Evolutionary conservation across 441 rosid genomes (phyloP), one percentile per base, ranked within the genome.

Genomic region (Arabidopsis lyrata): DNA sequence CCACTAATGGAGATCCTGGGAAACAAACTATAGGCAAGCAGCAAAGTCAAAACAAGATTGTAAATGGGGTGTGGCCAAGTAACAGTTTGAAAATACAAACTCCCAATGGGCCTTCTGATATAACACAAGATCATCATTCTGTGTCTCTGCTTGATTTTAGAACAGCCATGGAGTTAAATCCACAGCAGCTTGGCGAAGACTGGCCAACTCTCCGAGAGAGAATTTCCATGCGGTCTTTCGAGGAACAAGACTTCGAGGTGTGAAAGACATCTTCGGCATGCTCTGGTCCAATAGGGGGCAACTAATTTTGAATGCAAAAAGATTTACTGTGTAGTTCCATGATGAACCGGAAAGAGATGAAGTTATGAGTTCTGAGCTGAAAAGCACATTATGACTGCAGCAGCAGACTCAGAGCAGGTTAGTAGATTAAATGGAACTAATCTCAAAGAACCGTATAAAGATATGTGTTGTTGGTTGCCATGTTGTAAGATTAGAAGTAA

Each of bases 81-180:
- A 75, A 79, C 47, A 81, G 77, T 63, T 53, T 79, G 42, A 83
- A 74, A 44, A 48, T 66, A 79, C 84, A 67, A 62, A 68, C 36
- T 72, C 60, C 36, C 60, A 58, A 64, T 57, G 57, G 76, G 66
- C 70, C 70, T 59, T 45, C 68, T 41, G 86, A 86, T 61, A 80
- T 53, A 16, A 50, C 67, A 68, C 80, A 69, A 13, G 82, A 72
- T 45, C 70, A 67, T 5, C 66, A 45, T 54, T 63, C 77, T 5
- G 50, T 84, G 76, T 86, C 88, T 54, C 72, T 83, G 61, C 77
- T 70, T 29, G 91, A 89, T 78, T 87, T 89, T 80, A 84, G 83
- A 72, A 81, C 79, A 36, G 94, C 91, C 0, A 80, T 87, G 87
- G 89, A 86, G 80, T 79, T 87, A 64, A 84, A 84, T 64, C 84